phyloP scores from a whole-genome alignment of 2,329 filamentous ascomycete species.

The Pestalotiopsis sp. region DNA sequence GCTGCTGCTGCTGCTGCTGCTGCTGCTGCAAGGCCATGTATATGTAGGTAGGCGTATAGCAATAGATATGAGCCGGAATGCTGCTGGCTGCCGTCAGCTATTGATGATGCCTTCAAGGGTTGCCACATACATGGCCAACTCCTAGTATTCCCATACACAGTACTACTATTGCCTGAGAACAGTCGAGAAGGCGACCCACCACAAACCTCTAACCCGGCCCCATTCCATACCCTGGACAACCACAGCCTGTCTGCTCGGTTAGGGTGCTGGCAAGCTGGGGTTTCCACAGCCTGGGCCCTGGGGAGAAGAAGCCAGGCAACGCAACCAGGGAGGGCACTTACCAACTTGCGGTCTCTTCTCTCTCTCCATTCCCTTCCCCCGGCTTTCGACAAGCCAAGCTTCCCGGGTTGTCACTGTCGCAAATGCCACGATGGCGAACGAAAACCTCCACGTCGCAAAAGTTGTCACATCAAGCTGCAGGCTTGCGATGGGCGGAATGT shows the following conservation, averaged over 20 bases:
- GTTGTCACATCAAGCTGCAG: neutral
- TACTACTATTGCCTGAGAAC: neutral
- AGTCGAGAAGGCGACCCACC: neutral
- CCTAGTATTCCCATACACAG: neutral
- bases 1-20: neutral
- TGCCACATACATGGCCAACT: neutral
- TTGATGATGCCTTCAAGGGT: neutral
- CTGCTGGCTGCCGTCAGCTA: neutral
- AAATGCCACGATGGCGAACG: neutral
- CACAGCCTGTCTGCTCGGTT: neutral
- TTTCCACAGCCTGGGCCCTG: neutral
- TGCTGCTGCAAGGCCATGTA: neutral
- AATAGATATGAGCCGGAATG: neutral
- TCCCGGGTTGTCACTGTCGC: neutral
- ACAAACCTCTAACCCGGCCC: neutral
- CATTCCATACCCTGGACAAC: neutral
- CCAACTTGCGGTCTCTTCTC: no score
- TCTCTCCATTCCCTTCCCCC: neutral
- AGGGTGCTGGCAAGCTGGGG: neutral
- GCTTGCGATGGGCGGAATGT: neutral
- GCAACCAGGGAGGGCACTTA: no score
- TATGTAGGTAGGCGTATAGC: neutral
- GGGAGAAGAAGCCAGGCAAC: neutral
- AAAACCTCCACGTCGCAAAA: neutral
- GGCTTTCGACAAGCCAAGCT: neutral